Evolutionary conservation across 2,329 filamentous ascomycete species (phyloP), one percentile per base, ranked within the genome.

Genomic region (Laburnicola sp.): DNA sequence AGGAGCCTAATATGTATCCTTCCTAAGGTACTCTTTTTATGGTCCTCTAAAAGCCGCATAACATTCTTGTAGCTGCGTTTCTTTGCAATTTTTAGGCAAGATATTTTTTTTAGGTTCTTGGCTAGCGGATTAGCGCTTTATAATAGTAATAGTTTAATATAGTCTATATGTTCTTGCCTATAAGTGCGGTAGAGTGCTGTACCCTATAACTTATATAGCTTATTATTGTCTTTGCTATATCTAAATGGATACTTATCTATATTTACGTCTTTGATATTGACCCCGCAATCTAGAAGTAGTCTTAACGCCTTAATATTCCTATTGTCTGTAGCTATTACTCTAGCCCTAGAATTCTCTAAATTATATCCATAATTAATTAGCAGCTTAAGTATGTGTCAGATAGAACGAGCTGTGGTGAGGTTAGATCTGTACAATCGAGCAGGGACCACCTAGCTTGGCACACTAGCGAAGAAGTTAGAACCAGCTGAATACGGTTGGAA

Each of bases 131-230:
- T 16, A 16, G 16, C 16, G 16, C 16, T 16, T 16, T 16, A 16
- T 16, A 16, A 16, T 16, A 16, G 16, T 16, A 16, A 16, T 16
- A 16, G 16, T 16, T 16, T 16, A 16, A 16, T 16, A 16, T 16
- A 16, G 16, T 16, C 16, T 16, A 16, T 16, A 16, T 16, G 16
- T 16, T 16, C 16, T 16, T 16, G 36, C 37, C 45, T 34, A 48
- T 44, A 52, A 6, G 50, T 44, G 21, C 38, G 50, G 35, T 52
- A 48, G 7, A 52, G 39, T 27, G 50, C 50, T 31, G 50, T 48
- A 21, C 50, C 50, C 38, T 34, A 30, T 30, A 44, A 42, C 36
- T 52, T 45, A 26, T 43, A 25, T 9, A 44, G 45, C 36, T 52
- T 44, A 48, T 52, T 44, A 23, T 27, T 3, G 4, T 43, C 30